Conservation (phyloP, 148 eudicot species). For the Camellia granthamiana region DNA sequence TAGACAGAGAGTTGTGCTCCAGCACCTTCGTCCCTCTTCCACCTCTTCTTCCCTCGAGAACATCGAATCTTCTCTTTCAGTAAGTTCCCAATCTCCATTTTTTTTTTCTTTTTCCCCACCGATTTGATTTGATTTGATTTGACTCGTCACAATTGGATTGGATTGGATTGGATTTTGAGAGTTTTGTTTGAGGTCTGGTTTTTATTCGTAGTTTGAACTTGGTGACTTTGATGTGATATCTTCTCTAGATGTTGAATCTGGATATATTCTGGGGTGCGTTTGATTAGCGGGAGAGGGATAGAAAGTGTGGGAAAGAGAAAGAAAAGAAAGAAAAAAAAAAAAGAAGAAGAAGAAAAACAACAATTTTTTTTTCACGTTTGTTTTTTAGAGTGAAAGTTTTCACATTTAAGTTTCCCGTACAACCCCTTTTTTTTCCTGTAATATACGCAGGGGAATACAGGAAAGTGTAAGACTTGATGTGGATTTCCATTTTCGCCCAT, state of each 20-base stretch:
- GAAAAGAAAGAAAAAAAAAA: no score
- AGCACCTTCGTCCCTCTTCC: slow-evolving; percentile 53
- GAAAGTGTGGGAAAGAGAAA: no score
- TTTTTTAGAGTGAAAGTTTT: no score
- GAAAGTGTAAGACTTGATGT: no score
- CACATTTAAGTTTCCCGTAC: no score
- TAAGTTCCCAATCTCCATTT: slow-evolving; percentile 20
- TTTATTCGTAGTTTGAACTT: background rate
- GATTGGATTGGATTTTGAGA: background rate
- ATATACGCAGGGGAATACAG: no score
- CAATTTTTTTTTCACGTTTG: no score
- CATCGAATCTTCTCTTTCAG: slow-evolving; percentile 46
- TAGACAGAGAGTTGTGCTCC: slow-evolving; percentile 64
- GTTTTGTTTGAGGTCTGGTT: background rate
- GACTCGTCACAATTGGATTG: background rate
- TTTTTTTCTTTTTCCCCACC: background rate
- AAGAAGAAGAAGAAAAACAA: no score
- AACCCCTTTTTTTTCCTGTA: no score
- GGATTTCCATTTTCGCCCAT: no score
- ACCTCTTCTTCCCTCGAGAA: slow-evolving; percentile 38
- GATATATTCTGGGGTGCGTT: no score
- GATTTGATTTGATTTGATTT: background rate
- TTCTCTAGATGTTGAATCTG: background rate
- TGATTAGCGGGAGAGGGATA: background rate
- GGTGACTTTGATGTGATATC: background rate